Base-by-base conservation (phyloP, 305 asterid species). In the Nicotiana rustica region DNA sequence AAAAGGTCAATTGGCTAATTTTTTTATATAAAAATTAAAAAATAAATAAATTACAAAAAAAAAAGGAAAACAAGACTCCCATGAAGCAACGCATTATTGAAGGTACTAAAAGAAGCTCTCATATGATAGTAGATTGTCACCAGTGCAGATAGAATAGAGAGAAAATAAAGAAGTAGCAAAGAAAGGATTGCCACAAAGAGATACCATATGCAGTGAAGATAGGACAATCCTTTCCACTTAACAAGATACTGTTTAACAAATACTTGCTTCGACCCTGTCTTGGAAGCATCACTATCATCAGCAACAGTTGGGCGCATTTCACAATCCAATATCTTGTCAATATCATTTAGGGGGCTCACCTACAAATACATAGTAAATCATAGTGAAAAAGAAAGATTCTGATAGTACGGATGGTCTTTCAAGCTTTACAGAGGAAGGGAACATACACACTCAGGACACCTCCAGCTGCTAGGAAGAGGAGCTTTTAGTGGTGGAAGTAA, bases 391-490 rank as follows among this genome's bases (percentile, higher is more conserved):
- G n/a, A 38, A 21, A 66, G 18, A 76, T 18, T 55, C 80, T 55
- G 49, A 55, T 7, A 76, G 17, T 76, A 76, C n/a, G 10, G 52
- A 76, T 12, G 33, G 59, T 29, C 9, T 17, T 29, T 55, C 31
- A 76, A 29, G 17, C 59, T 10, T 49, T 52, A 52, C 59, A 13
- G 80, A 55, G 80, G 49, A 76, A 55, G 65, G 79, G 82, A 83
- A 84, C 98, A 41, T 96, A 96, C 99, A 86, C 99, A 96, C 88
- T 93, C 98, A 71, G 99, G 98, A 85, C 99, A 96, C 87, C 87
- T 92, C 99, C 99, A 96, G 87, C 83, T 85, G 88, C 87, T 85
- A 36, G 99, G 97, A 77, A 82, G 80, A 84, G 98, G 95, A 85
- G 89, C 91, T 86, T 85, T 92, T 68, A 90, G 66, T 0, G 87